Conservation (phyloP, 495 filamentous ascomycete genomes). For the Penicillium crystallinum region DNA sequence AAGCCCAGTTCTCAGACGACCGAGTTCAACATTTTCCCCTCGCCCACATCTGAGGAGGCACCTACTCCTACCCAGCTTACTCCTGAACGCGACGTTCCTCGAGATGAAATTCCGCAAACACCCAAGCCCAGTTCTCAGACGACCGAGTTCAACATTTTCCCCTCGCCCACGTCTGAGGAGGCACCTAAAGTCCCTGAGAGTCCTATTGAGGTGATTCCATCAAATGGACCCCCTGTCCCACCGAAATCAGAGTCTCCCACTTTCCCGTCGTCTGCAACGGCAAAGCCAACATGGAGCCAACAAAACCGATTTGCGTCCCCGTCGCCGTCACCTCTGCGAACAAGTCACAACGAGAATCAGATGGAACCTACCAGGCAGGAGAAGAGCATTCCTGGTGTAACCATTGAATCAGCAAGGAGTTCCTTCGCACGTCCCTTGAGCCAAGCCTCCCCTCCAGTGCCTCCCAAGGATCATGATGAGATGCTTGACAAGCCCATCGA, state of each 20-base stretch:
- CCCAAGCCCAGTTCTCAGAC: background rate
- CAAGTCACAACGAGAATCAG: slow-evolving; percentile 35
- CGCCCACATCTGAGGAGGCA: slow-evolving; percentile 7
- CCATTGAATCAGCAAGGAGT: slow-evolving; percentile 9
- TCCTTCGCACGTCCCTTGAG: slow-evolving; percentile 25
- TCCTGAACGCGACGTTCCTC: slow-evolving; percentile 15
- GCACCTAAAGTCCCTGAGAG: slow-evolving; percentile 13
- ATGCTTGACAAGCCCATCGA: slow-evolving; percentile 21
- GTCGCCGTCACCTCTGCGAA: slow-evolving; percentile 36
- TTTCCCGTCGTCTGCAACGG: slow-evolving; percentile 28
- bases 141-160: background rate
- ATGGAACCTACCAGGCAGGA: slow-evolving; percentile 19
- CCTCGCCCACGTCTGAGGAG: slow-evolving; percentile 8
- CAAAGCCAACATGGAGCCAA: slow-evolving; percentile 26
- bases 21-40: slow-evolving; percentile 2
- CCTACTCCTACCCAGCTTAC: slow-evolving; percentile 6
- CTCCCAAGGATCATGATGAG: slow-evolving; percentile 30
- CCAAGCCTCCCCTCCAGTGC: slow-evolving; percentile 40
- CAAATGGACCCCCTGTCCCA: slow-evolving; percentile 33
- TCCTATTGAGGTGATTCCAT: slow-evolving; percentile 13
- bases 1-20: background rate
- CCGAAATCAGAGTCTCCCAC: slow-evolving; percentile 37
- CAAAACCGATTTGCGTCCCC: slow-evolving; percentile 30
- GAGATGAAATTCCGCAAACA: background rate
- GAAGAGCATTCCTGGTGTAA: slow-evolving; percentile 16